Evolutionary conservation across 345 rosid species (phyloP).

Genomic region (Rhodomyrtus tomentosa): DNA sequence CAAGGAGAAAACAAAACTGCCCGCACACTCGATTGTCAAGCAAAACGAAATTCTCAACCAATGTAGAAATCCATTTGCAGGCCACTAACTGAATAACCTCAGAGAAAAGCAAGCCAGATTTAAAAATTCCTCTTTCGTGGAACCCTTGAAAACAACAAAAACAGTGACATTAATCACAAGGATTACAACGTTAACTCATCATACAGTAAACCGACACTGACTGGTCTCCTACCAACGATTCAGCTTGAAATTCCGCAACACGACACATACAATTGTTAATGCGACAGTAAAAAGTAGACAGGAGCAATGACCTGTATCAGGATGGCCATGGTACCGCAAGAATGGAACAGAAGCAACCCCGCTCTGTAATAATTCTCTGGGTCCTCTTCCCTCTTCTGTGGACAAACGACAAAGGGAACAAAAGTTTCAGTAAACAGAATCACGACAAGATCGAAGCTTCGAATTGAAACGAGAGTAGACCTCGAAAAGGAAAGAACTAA

Average conservation of each 20-base stretch:
- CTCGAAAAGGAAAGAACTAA: conserved; percentile 6
- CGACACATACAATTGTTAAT: not conserved
- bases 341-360: conserved; percentile 4
- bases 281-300: not conserved
- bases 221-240: not conserved
- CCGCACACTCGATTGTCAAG: not conserved
- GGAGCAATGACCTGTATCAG: conserved; percentile 2
- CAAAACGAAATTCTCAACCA: not conserved
- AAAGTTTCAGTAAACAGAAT: not conserved
- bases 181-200: not conserved
- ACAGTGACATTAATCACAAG: not conserved
- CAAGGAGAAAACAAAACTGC: not conserved
- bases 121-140: not conserved
- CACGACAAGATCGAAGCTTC: not conserved
- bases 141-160: not conserved
- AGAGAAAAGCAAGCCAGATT: not conserved
- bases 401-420: not conserved
- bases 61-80: not conserved
- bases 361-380: conserved; percentile 1
- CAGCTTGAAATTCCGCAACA: not conserved
- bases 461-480: not conserved
- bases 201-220: not conserved
- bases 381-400: conserved; percentile 11
- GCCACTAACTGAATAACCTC: not conserved
- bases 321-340: conserved; percentile 5